phyloP scores from a whole-genome alignment of 768 basidiomycete species.

The Guyanaporus albipodus region DNA sequence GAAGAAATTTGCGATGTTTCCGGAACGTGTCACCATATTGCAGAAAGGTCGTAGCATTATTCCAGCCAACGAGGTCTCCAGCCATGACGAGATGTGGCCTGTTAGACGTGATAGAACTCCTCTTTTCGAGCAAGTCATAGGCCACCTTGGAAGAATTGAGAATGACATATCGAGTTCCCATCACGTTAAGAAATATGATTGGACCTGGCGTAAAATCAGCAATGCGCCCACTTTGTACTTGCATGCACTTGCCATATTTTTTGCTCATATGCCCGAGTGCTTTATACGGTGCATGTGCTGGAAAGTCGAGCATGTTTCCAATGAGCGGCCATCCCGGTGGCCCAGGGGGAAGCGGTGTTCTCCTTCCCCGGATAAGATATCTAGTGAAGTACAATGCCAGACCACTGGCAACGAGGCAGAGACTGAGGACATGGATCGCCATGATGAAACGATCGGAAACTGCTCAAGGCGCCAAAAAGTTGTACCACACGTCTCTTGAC shows the following conservation, averaged over 20 bases:
- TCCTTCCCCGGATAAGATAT: background rate
- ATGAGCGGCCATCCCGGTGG: slow-evolving; percentile 36
- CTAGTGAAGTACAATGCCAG: slow-evolving; percentile 1
- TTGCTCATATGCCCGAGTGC: slow-evolving; percentile 40
- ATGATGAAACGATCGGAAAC: no score
- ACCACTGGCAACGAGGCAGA: slow-evolving; percentile 12
- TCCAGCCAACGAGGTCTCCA: slow-evolving; percentile 22
- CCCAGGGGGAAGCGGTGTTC: slow-evolving; percentile 5
- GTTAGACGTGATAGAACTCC: slow-evolving; percentile 1
- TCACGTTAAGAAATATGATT: slow-evolving; percentile 17
- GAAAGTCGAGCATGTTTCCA: slow-evolving; percentile 56
- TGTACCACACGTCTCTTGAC: no score
- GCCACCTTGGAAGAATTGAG: slow-evolving; percentile 41
- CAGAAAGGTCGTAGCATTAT: background rate
- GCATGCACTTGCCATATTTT: slow-evolving; percentile 40
- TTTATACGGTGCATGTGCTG: slow-evolving; percentile 45
- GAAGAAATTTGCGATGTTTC: slow-evolving; percentile 8
- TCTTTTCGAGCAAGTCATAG: slow-evolving; percentile 13
- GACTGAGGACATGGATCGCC: background rate
- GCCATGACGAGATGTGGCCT: slow-evolving; percentile 10
- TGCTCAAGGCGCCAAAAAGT: no score
- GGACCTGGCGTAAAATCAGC: slow-evolving; percentile 16
- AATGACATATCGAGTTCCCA: slow-evolving; percentile 45
- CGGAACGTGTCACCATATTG: slow-evolving; percentile 7
- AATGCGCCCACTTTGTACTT: background rate